These are phyloP conservation scores for Sisymbrium altissimum DNA, from an alignment of 345 rosid species.

Conservation along the genomic window DNA sequence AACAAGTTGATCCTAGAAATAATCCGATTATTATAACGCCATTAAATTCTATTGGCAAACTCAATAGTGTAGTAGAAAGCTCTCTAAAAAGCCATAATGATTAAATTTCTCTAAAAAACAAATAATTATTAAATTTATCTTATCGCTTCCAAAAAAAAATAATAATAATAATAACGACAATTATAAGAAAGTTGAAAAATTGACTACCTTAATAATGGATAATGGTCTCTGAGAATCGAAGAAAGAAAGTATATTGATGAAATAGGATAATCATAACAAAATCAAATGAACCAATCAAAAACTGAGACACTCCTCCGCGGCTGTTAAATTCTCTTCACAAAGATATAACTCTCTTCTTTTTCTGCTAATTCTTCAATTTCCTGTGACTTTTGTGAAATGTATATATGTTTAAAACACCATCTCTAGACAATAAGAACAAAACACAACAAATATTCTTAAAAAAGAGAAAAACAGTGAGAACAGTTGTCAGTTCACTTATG, in stretches of 20 bases:
- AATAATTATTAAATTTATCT: too few species aligned
- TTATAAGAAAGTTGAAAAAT: background rate
- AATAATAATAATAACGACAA: background rate
- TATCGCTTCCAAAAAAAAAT: too few species aligned
- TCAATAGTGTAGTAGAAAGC: background rate
- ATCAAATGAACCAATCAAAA: background rate
- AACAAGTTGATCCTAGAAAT: background rate
- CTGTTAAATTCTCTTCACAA: background rate
- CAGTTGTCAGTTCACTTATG: constrained; percentile 4
- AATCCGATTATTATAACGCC: background rate
- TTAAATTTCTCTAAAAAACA: too few species aligned
- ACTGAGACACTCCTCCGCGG: background rate
- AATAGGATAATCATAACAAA: background rate
- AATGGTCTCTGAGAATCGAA: background rate
- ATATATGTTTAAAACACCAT: background rate
- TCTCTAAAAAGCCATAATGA: too few species aligned
- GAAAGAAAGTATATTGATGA: background rate
- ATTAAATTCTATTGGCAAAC: background rate
- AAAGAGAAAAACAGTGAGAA: background rate
- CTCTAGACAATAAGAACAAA: background rate
- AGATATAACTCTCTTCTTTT: background rate
- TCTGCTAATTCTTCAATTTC: background rate
- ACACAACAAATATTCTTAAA: background rate
- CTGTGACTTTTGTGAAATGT: background rate
- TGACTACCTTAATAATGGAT: background rate